phyloP scores from a whole-genome alignment of 2,329 filamentous ascomycete genomes.

The Aulographum hederae region DNA sequence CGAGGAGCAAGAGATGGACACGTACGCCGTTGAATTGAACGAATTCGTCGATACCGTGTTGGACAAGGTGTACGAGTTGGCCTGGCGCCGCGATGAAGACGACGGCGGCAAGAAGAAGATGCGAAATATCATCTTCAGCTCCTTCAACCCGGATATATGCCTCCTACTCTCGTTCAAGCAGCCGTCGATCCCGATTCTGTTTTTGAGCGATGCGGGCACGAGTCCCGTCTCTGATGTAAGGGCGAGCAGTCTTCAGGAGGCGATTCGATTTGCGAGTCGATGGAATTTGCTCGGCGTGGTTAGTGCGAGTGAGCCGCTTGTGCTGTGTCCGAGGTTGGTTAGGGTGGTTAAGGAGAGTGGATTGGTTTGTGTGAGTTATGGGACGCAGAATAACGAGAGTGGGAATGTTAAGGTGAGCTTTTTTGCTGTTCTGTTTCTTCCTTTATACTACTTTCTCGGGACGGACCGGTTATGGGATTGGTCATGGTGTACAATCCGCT shows the following conservation, averaged over 20 bases:
- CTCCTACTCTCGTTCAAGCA: conserved; percentile 91
- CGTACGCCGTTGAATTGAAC: conserved; percentile 88
- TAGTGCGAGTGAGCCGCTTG: conserved; percentile 69
- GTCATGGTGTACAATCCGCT: no score
- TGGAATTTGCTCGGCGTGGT: conserved; percentile 95
- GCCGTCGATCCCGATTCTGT: conserved; percentile 86
- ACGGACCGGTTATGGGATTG: no score
- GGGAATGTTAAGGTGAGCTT: conserved; percentile 70
- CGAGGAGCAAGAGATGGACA: conserved; percentile 92
- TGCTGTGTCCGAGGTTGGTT: conserved; percentile 75
- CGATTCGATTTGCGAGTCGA: conserved; percentile 78
- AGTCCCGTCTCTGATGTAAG: conserved; percentile 69
- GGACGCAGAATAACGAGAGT: conserved; percentile 74
- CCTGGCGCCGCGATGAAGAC: no score
- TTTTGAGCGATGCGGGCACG: conserved; percentile 81
- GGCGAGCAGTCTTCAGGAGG: conserved; percentile 83
- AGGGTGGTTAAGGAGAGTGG: conserved; percentile 88
- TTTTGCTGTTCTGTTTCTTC: conserved; percentile 5
- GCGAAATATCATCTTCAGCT: conserved; percentile 95
- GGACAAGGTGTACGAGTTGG: conserved; percentile 68
- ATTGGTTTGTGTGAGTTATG: conserved; percentile 88
- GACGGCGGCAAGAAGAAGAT: conserved; percentile 42
- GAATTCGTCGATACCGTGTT: conserved; percentile 91
- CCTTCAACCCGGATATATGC: conserved; percentile 95
- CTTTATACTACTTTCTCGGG: not conserved